A percentile compares a stretch with the other conserved stretches of the same genome.
Evolutionary conservation across 352 stramenopile genomes (phyloP).

Genomic region (Lagenidium giganteum): DNA sequence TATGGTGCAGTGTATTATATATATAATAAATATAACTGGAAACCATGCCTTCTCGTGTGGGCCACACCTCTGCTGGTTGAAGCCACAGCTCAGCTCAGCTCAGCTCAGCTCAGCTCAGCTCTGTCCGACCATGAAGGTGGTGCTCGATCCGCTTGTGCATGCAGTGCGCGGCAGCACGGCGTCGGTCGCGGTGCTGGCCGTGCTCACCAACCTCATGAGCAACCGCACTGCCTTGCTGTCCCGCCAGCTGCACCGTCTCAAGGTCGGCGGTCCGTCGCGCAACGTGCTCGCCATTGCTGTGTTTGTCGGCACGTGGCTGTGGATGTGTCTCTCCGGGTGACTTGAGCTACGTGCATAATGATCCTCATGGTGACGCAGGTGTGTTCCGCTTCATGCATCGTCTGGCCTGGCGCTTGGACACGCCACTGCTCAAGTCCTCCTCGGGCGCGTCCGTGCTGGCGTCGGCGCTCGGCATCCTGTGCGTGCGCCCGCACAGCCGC

Average conservation of each 20-base stretch:
- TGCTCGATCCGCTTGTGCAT: too few species aligned
- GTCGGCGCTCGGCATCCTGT: conserved; percentile 24
- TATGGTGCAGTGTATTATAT: too few species aligned
- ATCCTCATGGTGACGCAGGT: conserved; percentile 17
- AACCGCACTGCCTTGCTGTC: conserved; percentile 23
- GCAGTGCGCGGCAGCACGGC: conserved; percentile 25
- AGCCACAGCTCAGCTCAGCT: too few species aligned
- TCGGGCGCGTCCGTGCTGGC: conserved; percentile 22
- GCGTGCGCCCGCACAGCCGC: conserved; percentile 26
- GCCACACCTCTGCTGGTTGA: too few species aligned
- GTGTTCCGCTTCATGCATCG: conserved; percentile 39
- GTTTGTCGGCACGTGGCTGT: conserved; percentile 61
- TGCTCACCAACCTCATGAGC: conserved; percentile 18
- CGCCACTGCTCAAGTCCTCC: conserved; percentile 1
- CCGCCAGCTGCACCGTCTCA: conserved; percentile 12
- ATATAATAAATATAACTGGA: too few species aligned
- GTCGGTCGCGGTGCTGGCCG: conserved; percentile 17
- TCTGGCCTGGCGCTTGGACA: conserved; percentile 7
- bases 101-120: too few species aligned
- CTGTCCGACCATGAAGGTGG: too few species aligned
- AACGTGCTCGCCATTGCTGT: conserved; percentile 42
- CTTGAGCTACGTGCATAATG: not conserved
- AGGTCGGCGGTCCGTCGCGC: conserved; percentile 24
- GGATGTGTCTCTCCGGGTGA: not conserved
- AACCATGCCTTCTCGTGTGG: too few species aligned